Conservation (phyloP, 495 filamentous ascomycete genomes). For the Viridothelium virens region DNA sequence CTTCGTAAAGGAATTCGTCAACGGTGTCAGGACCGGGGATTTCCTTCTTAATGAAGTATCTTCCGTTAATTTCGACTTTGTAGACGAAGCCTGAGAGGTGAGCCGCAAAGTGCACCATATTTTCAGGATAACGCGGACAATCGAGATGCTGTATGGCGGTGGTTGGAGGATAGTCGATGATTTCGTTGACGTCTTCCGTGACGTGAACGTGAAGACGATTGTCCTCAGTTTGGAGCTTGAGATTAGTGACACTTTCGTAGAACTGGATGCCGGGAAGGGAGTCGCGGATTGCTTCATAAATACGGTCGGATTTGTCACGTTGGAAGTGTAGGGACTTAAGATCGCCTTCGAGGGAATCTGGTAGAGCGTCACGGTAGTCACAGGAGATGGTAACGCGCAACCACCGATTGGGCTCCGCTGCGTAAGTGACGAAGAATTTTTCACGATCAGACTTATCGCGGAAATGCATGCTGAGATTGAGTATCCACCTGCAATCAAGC, state of each 20-base stretch:
- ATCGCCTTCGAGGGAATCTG: slow-evolving; percentile 79
- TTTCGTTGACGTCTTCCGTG: slow-evolving; percentile 95
- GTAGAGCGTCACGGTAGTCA: slow-evolving; percentile 76
- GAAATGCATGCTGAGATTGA: slow-evolving; percentile 98
- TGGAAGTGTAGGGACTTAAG: slow-evolving; percentile 72
- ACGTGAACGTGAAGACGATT: slow-evolving; percentile 92
- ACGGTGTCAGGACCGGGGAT: slow-evolving; percentile 94
- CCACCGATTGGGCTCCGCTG: slow-evolving; percentile 70
- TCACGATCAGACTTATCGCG: slow-evolving; percentile 88
- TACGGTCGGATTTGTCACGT: slow-evolving; percentile 85
- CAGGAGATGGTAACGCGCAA: slow-evolving; percentile 85
- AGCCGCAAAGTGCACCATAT: slow-evolving; percentile 71
- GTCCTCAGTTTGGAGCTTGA: slow-evolving; percentile 86
- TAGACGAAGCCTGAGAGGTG: slow-evolving; percentile 98
- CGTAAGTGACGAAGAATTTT: slow-evolving; percentile 97
- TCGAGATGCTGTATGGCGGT: slow-evolving; percentile 67
- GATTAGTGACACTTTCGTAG: slow-evolving; percentile 90
- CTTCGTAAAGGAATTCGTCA: slow-evolving; percentile 96
- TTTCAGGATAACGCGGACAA: slow-evolving; percentile 61
- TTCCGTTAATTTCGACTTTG: slow-evolving; percentile 65
- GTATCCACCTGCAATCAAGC: slow-evolving; percentile 83
- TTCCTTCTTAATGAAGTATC: slow-evolving; percentile 88
- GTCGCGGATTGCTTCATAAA: slow-evolving; percentile 93
- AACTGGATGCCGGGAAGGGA: slow-evolving; percentile 88
- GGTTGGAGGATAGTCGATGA: slow-evolving; percentile 75